phyloP scores from a whole-genome alignment of 352 stramenopile genomes.

The Blastocystis hominis region DNA sequence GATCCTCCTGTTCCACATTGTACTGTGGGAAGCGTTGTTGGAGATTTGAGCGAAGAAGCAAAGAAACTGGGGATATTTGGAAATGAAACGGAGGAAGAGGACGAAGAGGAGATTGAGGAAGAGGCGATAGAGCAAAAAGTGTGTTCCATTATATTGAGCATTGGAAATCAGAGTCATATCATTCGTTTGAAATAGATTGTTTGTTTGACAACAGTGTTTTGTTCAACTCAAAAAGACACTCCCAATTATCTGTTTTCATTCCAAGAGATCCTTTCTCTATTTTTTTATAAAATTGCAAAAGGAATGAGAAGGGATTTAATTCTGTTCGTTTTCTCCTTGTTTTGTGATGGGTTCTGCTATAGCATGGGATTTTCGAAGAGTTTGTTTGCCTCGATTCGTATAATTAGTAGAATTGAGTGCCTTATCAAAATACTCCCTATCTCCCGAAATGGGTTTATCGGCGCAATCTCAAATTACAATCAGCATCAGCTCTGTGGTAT shows the following conservation, averaged over 20 bases:
- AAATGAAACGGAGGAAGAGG: not conserved
- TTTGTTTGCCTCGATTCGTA: not conserved
- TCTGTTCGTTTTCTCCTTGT: not conserved
- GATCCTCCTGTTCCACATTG: constrained; percentile 35
- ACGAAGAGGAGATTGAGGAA: constrained; percentile 9
- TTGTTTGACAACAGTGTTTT: not conserved
- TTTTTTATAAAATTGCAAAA: not conserved
- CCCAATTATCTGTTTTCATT: too few relatives aligned
- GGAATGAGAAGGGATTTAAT: not conserved
- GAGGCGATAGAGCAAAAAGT: constrained; percentile 10
- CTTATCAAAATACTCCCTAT: constrained; percentile 8
- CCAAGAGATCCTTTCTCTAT: too few relatives aligned
- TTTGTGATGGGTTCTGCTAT: not conserved
- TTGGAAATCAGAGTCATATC: constrained; percentile 16
- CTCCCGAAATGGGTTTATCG: constrained; percentile 9
- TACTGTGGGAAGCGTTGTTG: constrained; percentile 25
- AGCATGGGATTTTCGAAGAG: constrained; percentile 1
- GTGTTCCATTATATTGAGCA: not conserved
- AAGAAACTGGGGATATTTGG: constrained; percentile 12
- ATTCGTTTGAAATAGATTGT: not conserved
- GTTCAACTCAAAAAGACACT: not conserved
- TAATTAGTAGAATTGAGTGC: not conserved
- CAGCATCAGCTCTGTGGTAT: constrained; percentile 4
- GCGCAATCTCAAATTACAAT: not conserved
- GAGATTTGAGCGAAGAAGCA: not conserved